These are phyloP conservation scores for Yamadazyma philogaea DNA, from an alignment of 805 yeast species.

Conservation along the genomic window DNA sequence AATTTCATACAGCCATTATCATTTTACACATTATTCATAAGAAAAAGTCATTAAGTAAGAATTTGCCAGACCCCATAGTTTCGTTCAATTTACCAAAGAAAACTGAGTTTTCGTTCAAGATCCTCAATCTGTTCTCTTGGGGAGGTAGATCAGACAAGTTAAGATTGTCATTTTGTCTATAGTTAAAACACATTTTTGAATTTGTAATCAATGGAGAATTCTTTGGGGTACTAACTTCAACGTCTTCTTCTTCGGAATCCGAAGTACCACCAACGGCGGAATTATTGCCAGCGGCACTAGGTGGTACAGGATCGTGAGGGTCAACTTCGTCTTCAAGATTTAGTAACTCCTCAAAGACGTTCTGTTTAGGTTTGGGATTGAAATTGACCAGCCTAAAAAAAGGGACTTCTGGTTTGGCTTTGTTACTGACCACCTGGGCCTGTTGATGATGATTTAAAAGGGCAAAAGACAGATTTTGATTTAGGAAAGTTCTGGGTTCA, in stretches of 20 bases:
- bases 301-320: conserved; percentile 3
- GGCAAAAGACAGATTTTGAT: conserved; percentile 8
- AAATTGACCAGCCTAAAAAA: conserved; percentile 36
- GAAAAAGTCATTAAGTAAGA: conserved; percentile 42
- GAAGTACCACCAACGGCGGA: conserved; percentile 4
- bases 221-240: conserved; percentile 11
- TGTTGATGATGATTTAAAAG: conserved; percentile 5
- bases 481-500: conserved; percentile 19
- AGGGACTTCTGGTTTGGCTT: conserved; percentile 21
- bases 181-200: conserved; percentile 35
- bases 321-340: conserved; percentile 26
- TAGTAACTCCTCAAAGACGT: conserved; percentile 30
- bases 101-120: conserved; percentile 35
- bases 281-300: neutral
- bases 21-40: conserved; percentile 21
- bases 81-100: conserved; percentile 42
- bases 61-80: conserved; percentile 41
- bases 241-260: conserved; percentile 5
- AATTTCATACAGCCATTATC: neutral
- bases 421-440: neutral
- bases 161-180: conserved; percentile 34
- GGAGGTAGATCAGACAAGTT: conserved; percentile 29
- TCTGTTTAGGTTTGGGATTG: conserved; percentile 26
- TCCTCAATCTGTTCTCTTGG: conserved; percentile 24
- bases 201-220: conserved; percentile 11